These are phyloP conservation scores for Hypoxylon rubiginosum DNA, from an alignment of 2,329 filamentous ascomycete species.

Conservation along the genomic window DNA sequence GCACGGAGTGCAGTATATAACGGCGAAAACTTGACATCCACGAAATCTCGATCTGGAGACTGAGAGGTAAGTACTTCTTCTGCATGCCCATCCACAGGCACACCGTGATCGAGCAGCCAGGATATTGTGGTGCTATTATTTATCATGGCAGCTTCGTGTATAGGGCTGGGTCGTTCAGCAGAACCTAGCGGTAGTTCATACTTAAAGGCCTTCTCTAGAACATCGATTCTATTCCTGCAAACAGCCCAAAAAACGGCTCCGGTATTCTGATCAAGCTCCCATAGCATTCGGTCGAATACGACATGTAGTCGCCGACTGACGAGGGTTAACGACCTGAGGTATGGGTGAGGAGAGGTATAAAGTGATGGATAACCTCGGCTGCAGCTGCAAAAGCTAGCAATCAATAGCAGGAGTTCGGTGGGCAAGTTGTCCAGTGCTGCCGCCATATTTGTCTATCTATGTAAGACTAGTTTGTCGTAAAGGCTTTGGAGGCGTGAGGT, in stretches of 20 bases:
- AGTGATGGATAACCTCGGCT: no score
- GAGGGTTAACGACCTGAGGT: slow-evolving; percentile 13
- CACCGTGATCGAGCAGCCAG: slow-evolving; percentile 33
- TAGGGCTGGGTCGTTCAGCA: background rate
- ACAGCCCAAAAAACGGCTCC: slow-evolving; percentile 16
- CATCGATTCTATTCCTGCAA: slow-evolving; percentile 17
- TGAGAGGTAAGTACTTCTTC: background rate
- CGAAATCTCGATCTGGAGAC: background rate
- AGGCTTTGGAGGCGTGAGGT: background rate
- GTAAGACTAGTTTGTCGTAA: background rate
- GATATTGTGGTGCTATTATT: background rate
- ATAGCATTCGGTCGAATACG: slow-evolving; percentile 23
- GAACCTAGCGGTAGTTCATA: slow-evolving; percentile 10
- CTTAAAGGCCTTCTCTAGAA: slow-evolving; percentile 27
- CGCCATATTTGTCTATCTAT: background rate
- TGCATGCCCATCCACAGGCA: slow-evolving; percentile 13
- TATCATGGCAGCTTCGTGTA: slow-evolving; percentile 2
- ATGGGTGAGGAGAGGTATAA: background rate
- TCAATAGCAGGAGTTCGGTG: slow-evolving; percentile 11
- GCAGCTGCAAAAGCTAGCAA: background rate
- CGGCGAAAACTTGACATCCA: slow-evolving; percentile 1
- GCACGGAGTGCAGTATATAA: slow-evolving; percentile 12
- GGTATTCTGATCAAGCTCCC: slow-evolving; percentile 1
- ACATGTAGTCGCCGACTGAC: slow-evolving; percentile 16
- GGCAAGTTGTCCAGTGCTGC: slow-evolving; percentile 11